These are phyloP conservation scores for Nannochloropsis oceanica DNA, from an alignment of 108 stramenopile species.

Conservation along the genomic window DNA sequence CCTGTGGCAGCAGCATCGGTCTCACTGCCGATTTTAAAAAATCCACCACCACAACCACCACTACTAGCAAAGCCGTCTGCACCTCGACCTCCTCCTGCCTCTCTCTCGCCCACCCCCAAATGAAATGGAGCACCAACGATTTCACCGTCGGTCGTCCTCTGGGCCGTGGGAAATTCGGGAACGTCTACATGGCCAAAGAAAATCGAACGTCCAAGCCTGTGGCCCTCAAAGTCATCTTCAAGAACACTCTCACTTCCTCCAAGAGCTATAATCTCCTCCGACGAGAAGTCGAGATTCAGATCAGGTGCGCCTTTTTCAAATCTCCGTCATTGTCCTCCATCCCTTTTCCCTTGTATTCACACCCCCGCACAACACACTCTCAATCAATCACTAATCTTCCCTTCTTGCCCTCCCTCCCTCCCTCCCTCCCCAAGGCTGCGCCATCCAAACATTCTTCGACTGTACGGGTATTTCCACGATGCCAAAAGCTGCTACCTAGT, in stretches of 20 bases:
- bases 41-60: background rate
- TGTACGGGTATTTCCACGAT: slow-evolving; percentile 38
- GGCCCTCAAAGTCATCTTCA: slow-evolving; percentile 44
- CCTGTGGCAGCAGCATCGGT: background rate
- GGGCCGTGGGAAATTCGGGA: slow-evolving; percentile 43
- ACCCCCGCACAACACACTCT: too few species aligned
- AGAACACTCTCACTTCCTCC: slow-evolving; percentile 2
- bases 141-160: slow-evolving; percentile 23
- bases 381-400: too few species aligned
- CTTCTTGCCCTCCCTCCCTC: too few species aligned
- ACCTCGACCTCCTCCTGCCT: background rate
- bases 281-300: slow-evolving; percentile 41
- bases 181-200: slow-evolving; percentile 37
- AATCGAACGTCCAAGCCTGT: slow-evolving; percentile 16
- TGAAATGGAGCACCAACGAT: slow-evolving; percentile 19
- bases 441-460: slow-evolving; percentile 37
- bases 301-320: background rate
- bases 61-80: background rate
- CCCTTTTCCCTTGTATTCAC: too few species aligned
- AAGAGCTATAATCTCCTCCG: slow-evolving; percentile 4
- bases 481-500: slow-evolving; percentile 32
- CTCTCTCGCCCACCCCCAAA: background rate
- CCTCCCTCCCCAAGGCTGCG: background rate
- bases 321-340: too few species aligned
- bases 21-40: background rate